Conservation (phyloP, 352 stramenopile genomes). For the Phytophthora pinifolia region DNA sequence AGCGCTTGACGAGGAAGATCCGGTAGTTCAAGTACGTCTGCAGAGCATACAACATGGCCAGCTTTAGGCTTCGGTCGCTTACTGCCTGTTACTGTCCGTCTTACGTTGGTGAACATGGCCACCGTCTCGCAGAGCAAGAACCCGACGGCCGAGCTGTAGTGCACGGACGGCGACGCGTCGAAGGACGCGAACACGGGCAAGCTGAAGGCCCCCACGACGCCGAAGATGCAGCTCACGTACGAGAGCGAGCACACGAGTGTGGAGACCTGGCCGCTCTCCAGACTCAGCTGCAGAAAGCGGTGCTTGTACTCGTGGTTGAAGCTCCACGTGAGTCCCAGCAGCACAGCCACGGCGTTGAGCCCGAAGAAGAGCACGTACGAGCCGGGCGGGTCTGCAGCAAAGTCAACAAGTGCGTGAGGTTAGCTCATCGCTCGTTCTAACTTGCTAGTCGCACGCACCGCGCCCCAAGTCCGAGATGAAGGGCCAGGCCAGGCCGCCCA, state of each 20-base stretch:
- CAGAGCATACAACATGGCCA: not conserved
- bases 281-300: slow-evolving; percentile 34
- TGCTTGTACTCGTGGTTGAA: slow-evolving; percentile 68
- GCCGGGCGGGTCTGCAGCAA: slow-evolving; percentile 35
- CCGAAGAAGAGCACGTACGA: slow-evolving; percentile 58
- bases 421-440: not conserved
- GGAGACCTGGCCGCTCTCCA: slow-evolving; percentile 39
- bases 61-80: not conserved
- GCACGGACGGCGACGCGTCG: slow-evolving; percentile 34
- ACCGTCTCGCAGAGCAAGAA: slow-evolving; percentile 52
- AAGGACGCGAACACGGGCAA: slow-evolving; percentile 48
- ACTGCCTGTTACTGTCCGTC: too few species aligned
- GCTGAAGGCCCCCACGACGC: slow-evolving; percentile 37
- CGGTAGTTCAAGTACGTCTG: slow-evolving; percentile 65
- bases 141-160: slow-evolving; percentile 43
- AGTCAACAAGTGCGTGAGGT: not conserved
- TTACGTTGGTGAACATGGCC: slow-evolving; percentile 62
- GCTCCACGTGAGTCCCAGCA: slow-evolving; percentile 50
- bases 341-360: slow-evolving; percentile 44
- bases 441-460: slow-evolving; percentile 27
- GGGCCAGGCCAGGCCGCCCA: slow-evolving; percentile 53
- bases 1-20: slow-evolving; percentile 54
- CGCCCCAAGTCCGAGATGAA: slow-evolving; percentile 62
- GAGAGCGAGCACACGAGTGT: slow-evolving; percentile 32
- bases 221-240: slow-evolving; percentile 39